Evolutionary conservation across 495 filamentous ascomycete genomes (phyloP).

Genomic region (Talaromyces wortmannii): DNA sequence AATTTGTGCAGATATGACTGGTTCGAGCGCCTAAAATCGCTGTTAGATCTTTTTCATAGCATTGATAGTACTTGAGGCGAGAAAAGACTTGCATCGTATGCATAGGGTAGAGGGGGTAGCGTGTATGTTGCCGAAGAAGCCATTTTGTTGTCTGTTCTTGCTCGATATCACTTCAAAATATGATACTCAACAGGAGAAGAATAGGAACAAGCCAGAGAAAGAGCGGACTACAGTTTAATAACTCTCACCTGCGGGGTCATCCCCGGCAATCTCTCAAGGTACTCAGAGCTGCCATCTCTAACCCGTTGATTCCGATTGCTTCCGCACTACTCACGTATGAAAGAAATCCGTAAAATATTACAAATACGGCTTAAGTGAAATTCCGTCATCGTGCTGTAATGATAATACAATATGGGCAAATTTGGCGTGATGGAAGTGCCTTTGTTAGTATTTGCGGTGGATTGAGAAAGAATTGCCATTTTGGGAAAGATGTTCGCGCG

Average conservation of each 20-base stretch:
- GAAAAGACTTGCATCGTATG: conserved; percentile 29
- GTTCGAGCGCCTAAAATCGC: conserved; percentile 65
- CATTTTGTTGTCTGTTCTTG: not conserved
- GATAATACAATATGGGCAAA: not conserved
- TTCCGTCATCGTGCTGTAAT: not conserved
- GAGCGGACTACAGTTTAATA: not conserved
- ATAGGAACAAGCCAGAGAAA: not conserved
- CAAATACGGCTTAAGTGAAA: not conserved
- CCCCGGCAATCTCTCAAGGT: not conserved
- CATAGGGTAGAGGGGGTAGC: conserved; percentile 36
- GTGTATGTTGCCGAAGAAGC: conserved; percentile 12
- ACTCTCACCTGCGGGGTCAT: not conserved
- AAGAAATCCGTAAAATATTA: not conserved
- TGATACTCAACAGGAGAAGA: not conserved
- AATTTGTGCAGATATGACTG: conserved; percentile 87
- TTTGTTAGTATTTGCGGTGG: not conserved
- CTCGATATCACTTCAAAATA: not conserved
- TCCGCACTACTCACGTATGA: no score
- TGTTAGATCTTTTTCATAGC: not conserved
- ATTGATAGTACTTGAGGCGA: not conserved
- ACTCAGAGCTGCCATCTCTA: not conserved
- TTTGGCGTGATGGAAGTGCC: not conserved
- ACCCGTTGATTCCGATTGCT: not conserved
- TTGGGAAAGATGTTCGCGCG: not conserved
- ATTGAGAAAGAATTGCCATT: not conserved